Evolutionary conservation across 768 basidiomycete species (phyloP), one percentile per base, ranked within the genome.

Genomic region (Brasilioporus rufonigricans): DNA sequence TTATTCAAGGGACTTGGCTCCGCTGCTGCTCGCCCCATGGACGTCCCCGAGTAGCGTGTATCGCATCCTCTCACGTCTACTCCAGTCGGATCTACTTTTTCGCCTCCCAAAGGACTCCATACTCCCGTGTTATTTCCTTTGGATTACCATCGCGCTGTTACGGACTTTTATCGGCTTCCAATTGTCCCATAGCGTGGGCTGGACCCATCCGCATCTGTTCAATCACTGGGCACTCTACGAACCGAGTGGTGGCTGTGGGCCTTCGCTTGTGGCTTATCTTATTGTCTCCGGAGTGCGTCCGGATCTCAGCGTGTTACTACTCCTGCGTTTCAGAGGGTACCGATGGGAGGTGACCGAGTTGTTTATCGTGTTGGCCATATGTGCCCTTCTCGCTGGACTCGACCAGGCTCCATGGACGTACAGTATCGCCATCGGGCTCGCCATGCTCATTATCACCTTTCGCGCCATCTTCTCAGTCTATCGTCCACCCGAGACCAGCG

Each of bases 361-460:
- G 10, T 21, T 64, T 16, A 14, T 35, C 8, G 38, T 61, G 21
- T 33, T 66, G 41, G 31, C 41, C 40, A 11, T 54, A 19, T 62
- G 55, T 14, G 24, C 23, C n/a, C 44, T 59, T 6, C 51, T 70
- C 11, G 36, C 52, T 33, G 64, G 49, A 58, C 53, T 76, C 21
- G 77, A 77, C 38, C 49, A 66, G 14, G 65, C 71, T 6, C 74
- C 74, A 10, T 78, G 76, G 75, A 76, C 75, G 23, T 77, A 77
- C 40, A 59, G 61, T 2, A 49, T 66, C 23, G 67, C 71, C 2
- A 41, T 71, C 14, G 44, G 69, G 13, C 61, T 65, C 14, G 69
- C 68, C 6, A 31, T 66, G 12, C 53, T 65, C 14, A 41, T 65
- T 11, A 48, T 61, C n/a, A 13, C 68, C 21, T n/a, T 58, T 13